These are phyloP conservation scores for Aspergillus baeticus DNA, from an alignment of 495 filamentous ascomycete genomes.

Conservation along the genomic window DNA sequence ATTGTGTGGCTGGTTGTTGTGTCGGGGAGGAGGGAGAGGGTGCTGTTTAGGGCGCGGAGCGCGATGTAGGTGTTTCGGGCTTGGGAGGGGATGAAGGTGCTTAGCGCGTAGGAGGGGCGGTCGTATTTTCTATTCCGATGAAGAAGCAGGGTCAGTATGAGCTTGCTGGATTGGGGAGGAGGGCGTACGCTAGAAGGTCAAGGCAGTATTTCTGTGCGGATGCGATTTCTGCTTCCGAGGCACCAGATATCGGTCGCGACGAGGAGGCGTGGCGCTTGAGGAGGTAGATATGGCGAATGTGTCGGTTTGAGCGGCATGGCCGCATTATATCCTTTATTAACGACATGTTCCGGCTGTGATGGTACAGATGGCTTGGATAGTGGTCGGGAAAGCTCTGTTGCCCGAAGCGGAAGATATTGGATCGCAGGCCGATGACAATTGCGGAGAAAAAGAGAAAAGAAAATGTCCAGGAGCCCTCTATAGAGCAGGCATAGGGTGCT, in stretches of 20 bases:
- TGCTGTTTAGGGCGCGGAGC: constrained; percentile 88
- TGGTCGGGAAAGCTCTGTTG: not conserved
- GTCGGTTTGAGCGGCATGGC: constrained; percentile 21
- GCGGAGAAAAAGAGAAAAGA: not conserved
- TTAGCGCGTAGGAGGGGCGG: constrained; percentile 81
- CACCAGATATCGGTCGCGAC: constrained; percentile 21
- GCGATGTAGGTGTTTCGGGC: constrained; percentile 82
- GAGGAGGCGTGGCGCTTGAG: constrained; percentile 26
- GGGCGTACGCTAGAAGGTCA: constrained; percentile 53
- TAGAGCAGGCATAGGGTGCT: no score
- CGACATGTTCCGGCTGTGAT: constrained; percentile 19
- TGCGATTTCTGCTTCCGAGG: constrained; percentile 46
- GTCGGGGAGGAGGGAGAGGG: constrained; percentile 84
- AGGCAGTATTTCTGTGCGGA: constrained; percentile 57
- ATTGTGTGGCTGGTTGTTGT: constrained; percentile 77
- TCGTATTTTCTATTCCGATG: constrained; percentile 65
- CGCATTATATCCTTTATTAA: constrained; percentile 21
- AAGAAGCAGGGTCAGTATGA: not conserved
- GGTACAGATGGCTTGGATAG: not conserved
- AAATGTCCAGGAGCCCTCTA: no score
- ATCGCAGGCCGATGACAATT: not conserved
- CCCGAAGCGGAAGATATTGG: not conserved
- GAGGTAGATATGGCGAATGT: constrained; percentile 14
- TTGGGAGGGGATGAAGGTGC: constrained; percentile 72
- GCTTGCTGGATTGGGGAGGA: not conserved